Evolutionary conservation across 1,284 basidiomycete species (phyloP), one percentile per base, ranked within the genome.

Genomic region (Puccinia polysora): DNA sequence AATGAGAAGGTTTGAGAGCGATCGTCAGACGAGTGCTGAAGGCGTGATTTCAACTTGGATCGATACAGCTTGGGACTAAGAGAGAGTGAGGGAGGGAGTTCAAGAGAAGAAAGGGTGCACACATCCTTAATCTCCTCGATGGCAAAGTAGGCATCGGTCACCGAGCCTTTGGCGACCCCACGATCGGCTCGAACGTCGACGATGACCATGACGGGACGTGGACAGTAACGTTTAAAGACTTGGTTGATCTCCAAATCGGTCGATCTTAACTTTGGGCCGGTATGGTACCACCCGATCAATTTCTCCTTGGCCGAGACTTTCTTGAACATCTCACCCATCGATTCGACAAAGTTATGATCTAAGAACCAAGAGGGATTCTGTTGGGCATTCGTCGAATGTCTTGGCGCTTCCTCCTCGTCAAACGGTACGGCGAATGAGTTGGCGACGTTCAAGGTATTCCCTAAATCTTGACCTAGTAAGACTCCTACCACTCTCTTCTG

Each of bases 61-160:
- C 30, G 6, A 43, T 40, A 15, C 25, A 30, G 34, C 4, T 10
- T 38, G 15, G 10, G 28, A 50, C 15, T 4, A 62, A n/a, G 7
- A 23, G 15, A 23, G 32, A 34, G 25, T 49, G 30, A 34, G 1
- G 38, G 7, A n/a, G n/a, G n/a, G n/a, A n/a, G n/a, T n/a, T n/a
- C n/a, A n/a, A n/a, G n/a, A 14, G 53, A 34, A 5, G 6, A 36
- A n/a, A 34, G 15, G 38, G 25, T 8, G 84, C 88, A 77, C 76
- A 94, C 92, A 80, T 97, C 95, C 83, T 96, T 96, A 83, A 98
- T 97, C 82, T 97, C 95, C 81, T 98, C 95, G 1, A 98, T 91
- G 1, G 92, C 92, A 81, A 95, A 93, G 82, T 97, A 97, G 1
- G 93, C 93, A 80, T 97, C 94, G 4, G 94, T 97, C 0, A 95